These are phyloP conservation scores for Ascochyta clinopodiicola DNA, from an alignment of 2,329 filamentous ascomycete species.

Conservation along the genomic window DNA sequence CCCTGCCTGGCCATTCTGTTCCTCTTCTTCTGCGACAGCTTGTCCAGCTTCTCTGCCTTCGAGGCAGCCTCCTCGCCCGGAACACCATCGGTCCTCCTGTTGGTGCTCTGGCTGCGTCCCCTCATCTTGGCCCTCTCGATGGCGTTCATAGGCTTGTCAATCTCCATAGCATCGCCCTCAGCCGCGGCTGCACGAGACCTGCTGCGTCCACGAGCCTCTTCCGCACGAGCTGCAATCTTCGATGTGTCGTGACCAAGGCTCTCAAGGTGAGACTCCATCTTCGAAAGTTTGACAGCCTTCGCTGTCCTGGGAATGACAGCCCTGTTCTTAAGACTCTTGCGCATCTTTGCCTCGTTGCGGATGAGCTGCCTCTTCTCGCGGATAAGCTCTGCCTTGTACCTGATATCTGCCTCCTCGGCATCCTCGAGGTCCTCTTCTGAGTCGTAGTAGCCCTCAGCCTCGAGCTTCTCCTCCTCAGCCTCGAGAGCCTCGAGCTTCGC, in stretches of 20 bases:
- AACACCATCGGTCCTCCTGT: slow-evolving; percentile 80
- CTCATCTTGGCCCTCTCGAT: slow-evolving; percentile 73
- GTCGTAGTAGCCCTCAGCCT: slow-evolving; percentile 93
- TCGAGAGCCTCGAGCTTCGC: slow-evolving; percentile 89
- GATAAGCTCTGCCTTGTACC: slow-evolving; percentile 93
- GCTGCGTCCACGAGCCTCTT: slow-evolving; percentile 76
- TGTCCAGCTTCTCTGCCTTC: slow-evolving; percentile 85
- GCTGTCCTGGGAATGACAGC: slow-evolving; percentile 87
- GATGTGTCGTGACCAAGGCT: slow-evolving; percentile 84
- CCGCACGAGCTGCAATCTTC: slow-evolving; percentile 74
- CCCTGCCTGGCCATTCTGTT: slow-evolving; percentile 97
- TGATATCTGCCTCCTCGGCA: slow-evolving; percentile 83
- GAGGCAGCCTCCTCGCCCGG: slow-evolving; percentile 68
- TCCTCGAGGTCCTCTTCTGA: slow-evolving; percentile 77
- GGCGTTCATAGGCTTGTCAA: slow-evolving; percentile 51
- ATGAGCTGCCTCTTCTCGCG: slow-evolving; percentile 93
- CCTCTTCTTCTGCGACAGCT: slow-evolving; percentile 96
- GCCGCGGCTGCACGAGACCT: slow-evolving; percentile 59
- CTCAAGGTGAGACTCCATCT: slow-evolving; percentile 86
- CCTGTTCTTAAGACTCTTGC: slow-evolving; percentile 96
- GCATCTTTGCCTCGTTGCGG: slow-evolving; percentile 92
- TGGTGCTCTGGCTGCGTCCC: slow-evolving; percentile 67
- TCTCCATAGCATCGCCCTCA: slow-evolving; percentile 76
- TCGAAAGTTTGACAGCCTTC: slow-evolving; percentile 80
- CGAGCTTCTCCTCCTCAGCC: slow-evolving; percentile 91